phyloP scores from a whole-genome alignment of 148 eudicot genomes.

The Simmondsia chinensis region DNA sequence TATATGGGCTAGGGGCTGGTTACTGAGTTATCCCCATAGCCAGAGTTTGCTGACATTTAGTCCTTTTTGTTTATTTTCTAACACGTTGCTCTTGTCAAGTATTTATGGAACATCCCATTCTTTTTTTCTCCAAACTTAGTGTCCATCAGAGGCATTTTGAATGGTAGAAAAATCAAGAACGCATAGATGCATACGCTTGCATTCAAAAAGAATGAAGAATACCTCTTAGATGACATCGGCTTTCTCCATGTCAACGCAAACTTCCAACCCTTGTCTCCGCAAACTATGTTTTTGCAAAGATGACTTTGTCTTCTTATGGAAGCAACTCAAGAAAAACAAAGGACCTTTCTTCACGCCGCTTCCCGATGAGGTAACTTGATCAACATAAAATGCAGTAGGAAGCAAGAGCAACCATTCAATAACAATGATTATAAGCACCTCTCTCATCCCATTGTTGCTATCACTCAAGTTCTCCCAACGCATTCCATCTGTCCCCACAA shows the following conservation, averaged over 20 bases:
- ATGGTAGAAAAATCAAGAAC: too few relatives aligned
- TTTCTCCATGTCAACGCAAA: slow-evolving; percentile 45
- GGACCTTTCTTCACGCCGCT: slow-evolving; percentile 34
- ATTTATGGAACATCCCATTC: too few relatives aligned
- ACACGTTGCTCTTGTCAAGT: too few relatives aligned
- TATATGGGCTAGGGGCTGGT: too few relatives aligned
- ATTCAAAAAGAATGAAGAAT: not conserved
- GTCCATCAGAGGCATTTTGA: too few relatives aligned
- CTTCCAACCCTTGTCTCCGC: slow-evolving; percentile 38
- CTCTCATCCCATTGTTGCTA: slow-evolving; percentile 43
- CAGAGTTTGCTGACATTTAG: too few relatives aligned
- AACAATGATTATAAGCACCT: slow-evolving; percentile 38
- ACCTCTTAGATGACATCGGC: slow-evolving; percentile 66
- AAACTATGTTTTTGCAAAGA: slow-evolving; percentile 26
- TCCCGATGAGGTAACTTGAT: slow-evolving; percentile 45
- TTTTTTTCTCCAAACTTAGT: too few relatives aligned
- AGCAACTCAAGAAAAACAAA: slow-evolving; percentile 27
- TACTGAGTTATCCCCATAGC: too few relatives aligned
- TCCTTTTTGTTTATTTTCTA: too few relatives aligned
- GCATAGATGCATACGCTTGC: too few relatives aligned
- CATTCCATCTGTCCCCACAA: slow-evolving; percentile 52
- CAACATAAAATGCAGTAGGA: slow-evolving; percentile 38
- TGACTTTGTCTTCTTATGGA: slow-evolving; percentile 26
- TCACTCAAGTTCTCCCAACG: slow-evolving; percentile 46
- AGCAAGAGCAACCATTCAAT: slow-evolving; percentile 53